Conservation (phyloP, 225 moss, liverwort and hornwort genomes). For the Polytrichum formosum region DNA sequence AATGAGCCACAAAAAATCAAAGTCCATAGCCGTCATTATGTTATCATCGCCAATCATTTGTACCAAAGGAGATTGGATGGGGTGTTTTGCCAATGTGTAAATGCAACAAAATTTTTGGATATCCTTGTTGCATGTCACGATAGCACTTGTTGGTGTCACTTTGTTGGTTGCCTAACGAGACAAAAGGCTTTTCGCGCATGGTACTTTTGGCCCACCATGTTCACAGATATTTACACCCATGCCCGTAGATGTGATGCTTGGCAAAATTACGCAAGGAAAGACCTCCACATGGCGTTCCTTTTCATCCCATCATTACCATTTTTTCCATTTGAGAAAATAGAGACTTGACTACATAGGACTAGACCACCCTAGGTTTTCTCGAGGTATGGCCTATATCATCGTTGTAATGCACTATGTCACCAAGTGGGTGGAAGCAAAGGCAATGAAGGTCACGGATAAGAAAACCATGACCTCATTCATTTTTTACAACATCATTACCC, state of each 20-base stretch:
- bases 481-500: neutral
- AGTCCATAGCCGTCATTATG: neutral
- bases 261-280: neutral
- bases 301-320: neutral
- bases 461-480: neutral
- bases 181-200: neutral
- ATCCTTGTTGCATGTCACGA: neutral
- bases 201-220: constrained; percentile 10
- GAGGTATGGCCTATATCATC: no score
- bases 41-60: neutral
- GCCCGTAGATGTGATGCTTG: neutral
- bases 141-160: neutral
- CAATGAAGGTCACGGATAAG: no score
- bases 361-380: neutral
- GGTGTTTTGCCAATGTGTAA: neutral
- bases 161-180: neutral
- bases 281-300: neutral
- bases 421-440: no score
- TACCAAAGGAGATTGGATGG: neutral
- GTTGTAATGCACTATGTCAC: no score
- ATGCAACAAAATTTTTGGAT: neutral
- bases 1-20: neutral
- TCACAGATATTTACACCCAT: neutral
- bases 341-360: neutral
- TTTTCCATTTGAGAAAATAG: neutral